Evolutionary conservation across 2,329 filamentous ascomycete genomes (phyloP).

Genomic region (Acrodontium crateriforme): DNA sequence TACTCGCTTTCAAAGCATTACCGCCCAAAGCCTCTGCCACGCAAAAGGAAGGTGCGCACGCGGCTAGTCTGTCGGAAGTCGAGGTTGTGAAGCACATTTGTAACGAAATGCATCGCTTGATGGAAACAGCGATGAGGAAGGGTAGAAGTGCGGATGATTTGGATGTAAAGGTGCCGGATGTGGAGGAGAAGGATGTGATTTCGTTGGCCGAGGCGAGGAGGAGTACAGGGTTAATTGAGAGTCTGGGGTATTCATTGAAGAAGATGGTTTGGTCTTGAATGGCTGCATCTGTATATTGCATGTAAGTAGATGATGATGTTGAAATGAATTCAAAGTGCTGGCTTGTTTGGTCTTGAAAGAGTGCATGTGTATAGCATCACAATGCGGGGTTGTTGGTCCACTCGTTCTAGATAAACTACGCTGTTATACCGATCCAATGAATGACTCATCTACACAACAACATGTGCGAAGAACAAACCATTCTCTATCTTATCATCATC

Average conservation of each 20-base stretch:
- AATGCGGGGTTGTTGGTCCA: too few relatives aligned
- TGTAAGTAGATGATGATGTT: too few relatives aligned
- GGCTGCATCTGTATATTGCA: too few relatives aligned
- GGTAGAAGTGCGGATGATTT: conserved; percentile 15
- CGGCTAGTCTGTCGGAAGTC: conserved; percentile 29
- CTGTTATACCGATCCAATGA: too few relatives aligned
- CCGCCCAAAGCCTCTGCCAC: conserved; percentile 32
- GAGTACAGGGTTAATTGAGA: conserved; percentile 74
- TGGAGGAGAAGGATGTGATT: conserved; percentile 59
- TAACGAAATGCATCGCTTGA: conserved; percentile 60
- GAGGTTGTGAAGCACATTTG: conserved; percentile 53
- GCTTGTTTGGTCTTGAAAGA: too few relatives aligned
- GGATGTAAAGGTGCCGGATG: conserved; percentile 14
- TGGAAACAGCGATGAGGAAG: conserved; percentile 30
- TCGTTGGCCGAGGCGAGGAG: conserved; percentile 71
- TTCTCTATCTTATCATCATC: too few relatives aligned
- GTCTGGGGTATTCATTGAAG: conserved; percentile 80
- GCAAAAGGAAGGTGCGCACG: conserved; percentile 14
- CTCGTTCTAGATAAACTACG: too few relatives aligned
- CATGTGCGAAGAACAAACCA: too few relatives aligned
- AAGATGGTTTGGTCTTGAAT: conserved; percentile 70
- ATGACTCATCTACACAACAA: too few relatives aligned
- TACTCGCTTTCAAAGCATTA: conserved; percentile 44
- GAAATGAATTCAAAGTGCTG: too few relatives aligned
- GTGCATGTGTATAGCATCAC: too few relatives aligned